These are phyloP conservation scores for Colletotrichum eremochloae DNA, from an alignment of 2,329 filamentous ascomycete species.

Conservation along the genomic window DNA sequence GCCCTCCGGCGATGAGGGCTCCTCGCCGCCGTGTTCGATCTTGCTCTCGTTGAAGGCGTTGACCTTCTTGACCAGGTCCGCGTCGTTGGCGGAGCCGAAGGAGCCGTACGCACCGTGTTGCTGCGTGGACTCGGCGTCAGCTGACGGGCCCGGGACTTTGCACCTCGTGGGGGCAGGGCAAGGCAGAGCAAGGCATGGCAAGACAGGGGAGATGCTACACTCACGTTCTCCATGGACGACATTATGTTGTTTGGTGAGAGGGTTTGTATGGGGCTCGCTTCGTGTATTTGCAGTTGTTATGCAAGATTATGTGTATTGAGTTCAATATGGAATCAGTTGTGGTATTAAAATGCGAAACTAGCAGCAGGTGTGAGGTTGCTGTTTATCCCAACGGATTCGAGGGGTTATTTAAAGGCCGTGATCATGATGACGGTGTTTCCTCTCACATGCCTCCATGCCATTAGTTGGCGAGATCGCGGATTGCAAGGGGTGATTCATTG, in stretches of 20 bases:
- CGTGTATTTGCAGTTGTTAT: background rate
- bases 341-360: background rate
- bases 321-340: background rate
- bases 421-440: conserved; percentile 8
- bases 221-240: conserved; percentile 10
- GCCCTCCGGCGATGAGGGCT: background rate
- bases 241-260: background rate
- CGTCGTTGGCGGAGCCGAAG: conserved; percentile 6
- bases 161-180: background rate
- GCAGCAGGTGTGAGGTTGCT: background rate
- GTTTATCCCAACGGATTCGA: background rate
- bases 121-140: background rate
- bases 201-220: background rate
- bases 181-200: background rate
- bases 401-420: background rate
- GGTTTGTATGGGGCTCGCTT: background rate
- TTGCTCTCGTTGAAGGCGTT: conserved; percentile 10
- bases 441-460: background rate
- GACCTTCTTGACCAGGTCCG: conserved; percentile 9
- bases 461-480: background rate
- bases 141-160: too few relatives aligned
- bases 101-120: conserved; percentile 16
- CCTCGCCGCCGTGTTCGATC: conserved; percentile 1
- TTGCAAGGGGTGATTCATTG: background rate
- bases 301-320: background rate